Evolutionary conservation across 169 alveolate genomes (phyloP), one percentile per base, ranked within the genome.

Genomic region (Eimeria nieschulzi): DNA sequence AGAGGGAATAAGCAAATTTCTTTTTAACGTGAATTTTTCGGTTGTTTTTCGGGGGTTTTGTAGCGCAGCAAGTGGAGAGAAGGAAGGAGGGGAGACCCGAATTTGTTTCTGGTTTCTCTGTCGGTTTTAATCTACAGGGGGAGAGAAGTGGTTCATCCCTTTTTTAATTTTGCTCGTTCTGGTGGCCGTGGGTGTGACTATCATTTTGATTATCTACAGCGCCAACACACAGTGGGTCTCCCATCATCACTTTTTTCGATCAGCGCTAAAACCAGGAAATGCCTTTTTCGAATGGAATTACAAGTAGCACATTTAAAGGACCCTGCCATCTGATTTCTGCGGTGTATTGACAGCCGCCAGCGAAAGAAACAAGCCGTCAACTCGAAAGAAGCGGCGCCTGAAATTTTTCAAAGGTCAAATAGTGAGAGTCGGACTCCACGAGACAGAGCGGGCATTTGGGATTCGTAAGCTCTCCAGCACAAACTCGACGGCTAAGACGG

Each of bases 81-180:
- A 33, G 0, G 3, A 33, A 33, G 46, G 46, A 33, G 46, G 3
- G 46, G 0, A 33, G 3, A 33, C 46, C 0, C 0, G 0, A 33
- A 33, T 1, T 33, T 33, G 46, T 33, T 33, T 33, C 3, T 0
- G 0, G 46, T 33, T 0, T 3, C 3, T 33, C 46, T 33, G 46
- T 33, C 46, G 0, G 46, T 33, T 33, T 33, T 33, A 33, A 33
- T 3, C 46, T 3, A 3, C 46, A 61, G 78, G 78, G 21, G 17
- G 12, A 2, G 82, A 72, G n/a, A 72, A 72, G 56, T 72, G 82
- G 82, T 72, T 72, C 33, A 6, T 72, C 19, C 82, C 82, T 6
- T 72, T 19, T n/a, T 25, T 72, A 7, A 72, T 72, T 25, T 7
- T 72, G 53, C 56, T 72, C 33, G 82, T 56, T 7, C 13, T 72